Percentiles rank a stretch among this genome's conserved stretches.
Evolutionary conservation across 2,329 filamentous ascomycete species (phyloP).

Genomic region (Westerdykella aurantiaca): DNA sequence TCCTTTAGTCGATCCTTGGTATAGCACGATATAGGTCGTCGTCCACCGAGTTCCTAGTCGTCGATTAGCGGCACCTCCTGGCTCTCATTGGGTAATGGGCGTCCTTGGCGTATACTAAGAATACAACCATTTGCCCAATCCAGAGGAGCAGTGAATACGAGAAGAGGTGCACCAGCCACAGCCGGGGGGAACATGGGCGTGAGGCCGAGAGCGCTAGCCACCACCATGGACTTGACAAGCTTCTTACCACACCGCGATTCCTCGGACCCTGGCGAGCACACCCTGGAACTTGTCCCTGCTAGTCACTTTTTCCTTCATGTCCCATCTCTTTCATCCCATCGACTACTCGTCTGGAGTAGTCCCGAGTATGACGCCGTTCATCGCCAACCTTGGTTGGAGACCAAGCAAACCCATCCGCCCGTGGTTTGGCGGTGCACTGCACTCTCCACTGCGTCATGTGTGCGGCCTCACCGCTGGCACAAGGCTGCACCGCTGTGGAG

Average conservation of each 20-base stretch:
- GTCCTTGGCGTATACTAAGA: slow-evolving; percentile 1
- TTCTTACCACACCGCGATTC: slow-evolving; percentile 26
- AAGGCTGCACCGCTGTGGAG: slow-evolving; percentile 4
- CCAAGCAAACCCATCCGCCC: background rate
- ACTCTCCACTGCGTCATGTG: background rate
- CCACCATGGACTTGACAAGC: slow-evolving; percentile 6
- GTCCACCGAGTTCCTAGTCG: too few species aligned
- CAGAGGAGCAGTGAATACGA: background rate
- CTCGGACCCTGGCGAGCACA: slow-evolving; percentile 3
- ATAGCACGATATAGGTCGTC: too few species aligned
- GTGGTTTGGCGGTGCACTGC: background rate
- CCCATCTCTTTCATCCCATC: background rate
- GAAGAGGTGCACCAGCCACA: slow-evolving; percentile 2
- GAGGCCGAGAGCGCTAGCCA: background rate
- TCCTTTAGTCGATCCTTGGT: too few species aligned
- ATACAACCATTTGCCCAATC: slow-evolving; percentile 7
- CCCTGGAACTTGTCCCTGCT: background rate
- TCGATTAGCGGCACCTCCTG: too few species aligned
- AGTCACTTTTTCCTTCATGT: slow-evolving; percentile 1
- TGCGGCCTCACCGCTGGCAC: slow-evolving; percentile 7
- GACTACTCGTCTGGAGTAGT: background rate
- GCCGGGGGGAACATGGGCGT: background rate
- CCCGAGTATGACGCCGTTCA: slow-evolving; percentile 1
- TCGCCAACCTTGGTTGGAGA: background rate
- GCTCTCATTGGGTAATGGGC: background rate